phyloP scores from a whole-genome alignment of 75 land plant species.

The Pinus albicaulis region DNA sequence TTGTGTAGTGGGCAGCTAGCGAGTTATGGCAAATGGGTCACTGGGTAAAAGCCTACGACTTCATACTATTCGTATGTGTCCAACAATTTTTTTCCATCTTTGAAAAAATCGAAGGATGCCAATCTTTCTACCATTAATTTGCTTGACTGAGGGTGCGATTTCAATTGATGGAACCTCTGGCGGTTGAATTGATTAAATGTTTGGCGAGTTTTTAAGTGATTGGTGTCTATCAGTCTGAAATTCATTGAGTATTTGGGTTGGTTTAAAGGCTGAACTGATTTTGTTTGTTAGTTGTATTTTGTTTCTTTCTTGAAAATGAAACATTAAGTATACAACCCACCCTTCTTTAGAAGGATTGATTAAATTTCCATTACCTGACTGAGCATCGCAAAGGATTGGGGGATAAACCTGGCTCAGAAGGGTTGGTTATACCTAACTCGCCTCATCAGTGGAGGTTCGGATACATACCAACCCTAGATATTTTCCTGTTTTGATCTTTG shows the following conservation, averaged over 20 bases:
- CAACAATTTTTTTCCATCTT: not conserved
- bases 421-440: no score
- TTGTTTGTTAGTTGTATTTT: not conserved
- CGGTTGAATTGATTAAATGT: not conserved
- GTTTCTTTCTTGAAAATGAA: not conserved
- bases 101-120: not conserved
- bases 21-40: constrained; percentile 7
- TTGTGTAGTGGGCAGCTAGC: not conserved
- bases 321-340: not conserved
- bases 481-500: not conserved
- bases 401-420: no score
- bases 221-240: not conserved
- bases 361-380: no score
- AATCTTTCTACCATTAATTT: not conserved
- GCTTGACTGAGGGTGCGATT: not conserved
- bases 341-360: no score
- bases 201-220: not conserved
- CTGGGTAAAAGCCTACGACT: constrained; percentile 7
- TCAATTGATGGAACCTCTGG: no score
- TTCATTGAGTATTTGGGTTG: not conserved
- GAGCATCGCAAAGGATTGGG: no score
- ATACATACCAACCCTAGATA: not conserved
- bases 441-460: no score
- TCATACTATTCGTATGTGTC: constrained; percentile 10
- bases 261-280: not conserved